phyloP scores from a whole-genome alignment of 331 rosid species.

The Prunus yedoensis region DNA sequence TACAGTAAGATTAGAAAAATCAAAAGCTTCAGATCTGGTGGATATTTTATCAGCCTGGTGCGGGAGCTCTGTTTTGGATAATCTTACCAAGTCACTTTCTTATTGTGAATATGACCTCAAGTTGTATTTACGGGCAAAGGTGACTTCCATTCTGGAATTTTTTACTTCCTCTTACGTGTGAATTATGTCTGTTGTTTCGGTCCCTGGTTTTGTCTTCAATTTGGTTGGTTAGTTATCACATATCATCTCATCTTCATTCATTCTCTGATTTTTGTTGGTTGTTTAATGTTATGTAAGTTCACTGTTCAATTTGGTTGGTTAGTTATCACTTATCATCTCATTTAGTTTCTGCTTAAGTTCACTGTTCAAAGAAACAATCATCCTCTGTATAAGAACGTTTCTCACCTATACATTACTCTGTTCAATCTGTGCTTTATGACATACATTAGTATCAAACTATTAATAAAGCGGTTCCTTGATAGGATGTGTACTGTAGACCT shows the following conservation, averaged over 20 bases:
- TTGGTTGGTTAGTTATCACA: neutral
- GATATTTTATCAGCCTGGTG: conserved; percentile 63
- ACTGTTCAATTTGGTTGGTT: neutral
- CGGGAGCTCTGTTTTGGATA: conserved; percentile 54
- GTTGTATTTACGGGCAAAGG: conserved; percentile 62
- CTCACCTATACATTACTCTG: neutral
- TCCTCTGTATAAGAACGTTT: neutral
- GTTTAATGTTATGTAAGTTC: neutral
- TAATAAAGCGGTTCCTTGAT: neutral
- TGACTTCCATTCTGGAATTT: conserved; percentile 27
- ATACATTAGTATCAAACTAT: neutral
- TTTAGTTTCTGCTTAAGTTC: neutral
- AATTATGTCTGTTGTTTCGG: neutral
- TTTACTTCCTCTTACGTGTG: conserved; percentile 12
- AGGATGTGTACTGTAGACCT: neutral
- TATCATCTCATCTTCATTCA: neutral
- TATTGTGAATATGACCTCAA: conserved; percentile 46
- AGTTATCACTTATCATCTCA: neutral
- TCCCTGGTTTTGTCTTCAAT: neutral
- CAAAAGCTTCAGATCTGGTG: conserved; percentile 40
- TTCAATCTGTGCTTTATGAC: neutral
- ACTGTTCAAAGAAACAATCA: neutral
- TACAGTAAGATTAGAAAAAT: conserved; percentile 39
- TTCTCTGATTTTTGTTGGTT: neutral
- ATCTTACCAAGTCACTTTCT: conserved; percentile 62